Base-by-base conservation (phyloP, 345 rosid species). In the Gossypium australe region DNA sequence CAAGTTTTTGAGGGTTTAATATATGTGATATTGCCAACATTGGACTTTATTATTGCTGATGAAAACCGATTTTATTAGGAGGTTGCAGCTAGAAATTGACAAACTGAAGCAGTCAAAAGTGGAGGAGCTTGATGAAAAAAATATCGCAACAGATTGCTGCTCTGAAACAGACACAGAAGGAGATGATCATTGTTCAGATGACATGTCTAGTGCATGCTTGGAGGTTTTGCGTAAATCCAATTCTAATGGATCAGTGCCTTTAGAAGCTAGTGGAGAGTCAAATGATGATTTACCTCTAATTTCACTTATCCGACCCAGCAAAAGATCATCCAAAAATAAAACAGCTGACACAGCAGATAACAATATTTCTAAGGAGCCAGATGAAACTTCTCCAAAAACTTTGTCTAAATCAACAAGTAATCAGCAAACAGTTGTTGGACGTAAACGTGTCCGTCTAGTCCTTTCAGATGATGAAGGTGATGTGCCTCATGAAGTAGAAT, bases 381-480 rank as follows among this genome's bases (percentile, higher is more conserved):
- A 71, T 29, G 81, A 74, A 78, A 75, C 65, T 71, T 77, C 82
- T 34, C 79, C 81, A 44, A 72, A 76, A 79, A 75, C 71, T 82
- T 78, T 78, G 11, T 68, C 92, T 58, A 86, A 83, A 74, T 71
- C 70, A 73, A 74, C 82, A 51, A 80, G 79, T 75, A 78, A 82
- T 77, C 87, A 77, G 74, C 84, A 87, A 79, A 86, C 84, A 81
- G 67, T 72, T 78, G 77, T 70, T 84, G 84, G 88, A 63, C 94
- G 89, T 58, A 95, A 95, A 71, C 91, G 94, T 72, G 59, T 82
- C 52, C 90, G 94, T 29, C 62, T 93, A 41, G 80, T 95, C 78
- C 82, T 93, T 79, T 93, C 97, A 72, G 99, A 92, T 64, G 98
- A 90, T 84, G 99, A 95, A 87, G 87, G 75, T 75, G 96, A 91